These are phyloP conservation scores for Sugiyamaella boreocaroliniensis DNA, from an alignment of 805 yeast species.

Conservation along the genomic window DNA sequence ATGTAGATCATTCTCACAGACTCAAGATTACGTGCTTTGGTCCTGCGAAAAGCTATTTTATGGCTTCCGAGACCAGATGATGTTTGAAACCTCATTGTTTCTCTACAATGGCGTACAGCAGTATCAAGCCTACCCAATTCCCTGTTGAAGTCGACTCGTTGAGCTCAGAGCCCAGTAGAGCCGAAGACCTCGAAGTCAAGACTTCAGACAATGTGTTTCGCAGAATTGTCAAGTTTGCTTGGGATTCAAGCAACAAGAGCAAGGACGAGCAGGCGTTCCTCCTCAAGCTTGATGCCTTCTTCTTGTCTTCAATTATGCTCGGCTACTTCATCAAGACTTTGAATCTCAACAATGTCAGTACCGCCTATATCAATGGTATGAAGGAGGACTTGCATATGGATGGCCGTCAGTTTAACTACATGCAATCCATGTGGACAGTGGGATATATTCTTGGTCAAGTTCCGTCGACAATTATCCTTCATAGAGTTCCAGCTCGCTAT, in stretches of 20 bases:
- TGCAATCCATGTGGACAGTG: constrained; percentile 41
- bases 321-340: constrained; percentile 44
- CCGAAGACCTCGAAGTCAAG: background rate
- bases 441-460: constrained; percentile 49
- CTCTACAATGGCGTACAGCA: too few relatives aligned
- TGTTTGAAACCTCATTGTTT: too few relatives aligned
- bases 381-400: constrained; percentile 38
- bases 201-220: background rate
- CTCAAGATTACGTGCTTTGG: too few relatives aligned
- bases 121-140: too few relatives aligned
- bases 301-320: constrained; percentile 37
- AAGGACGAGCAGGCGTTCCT: constrained; percentile 33
- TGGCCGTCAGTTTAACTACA: constrained; percentile 40
- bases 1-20: too few relatives aligned
- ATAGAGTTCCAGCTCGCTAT: constrained; percentile 38
- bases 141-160: background rate
- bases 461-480: constrained; percentile 39
- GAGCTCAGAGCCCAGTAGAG: background rate
- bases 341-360: constrained; percentile 38
- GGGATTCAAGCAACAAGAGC: constrained; percentile 33
- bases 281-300: constrained; percentile 35
- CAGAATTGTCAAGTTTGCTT: constrained; percentile 14
- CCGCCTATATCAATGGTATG: constrained; percentile 45
- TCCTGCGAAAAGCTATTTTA: too few relatives aligned
- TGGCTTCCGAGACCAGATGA: too few relatives aligned